phyloP scores from a whole-genome alignment of 192 early-diverging fungal genomes.

The Backusella macrospora region DNA sequence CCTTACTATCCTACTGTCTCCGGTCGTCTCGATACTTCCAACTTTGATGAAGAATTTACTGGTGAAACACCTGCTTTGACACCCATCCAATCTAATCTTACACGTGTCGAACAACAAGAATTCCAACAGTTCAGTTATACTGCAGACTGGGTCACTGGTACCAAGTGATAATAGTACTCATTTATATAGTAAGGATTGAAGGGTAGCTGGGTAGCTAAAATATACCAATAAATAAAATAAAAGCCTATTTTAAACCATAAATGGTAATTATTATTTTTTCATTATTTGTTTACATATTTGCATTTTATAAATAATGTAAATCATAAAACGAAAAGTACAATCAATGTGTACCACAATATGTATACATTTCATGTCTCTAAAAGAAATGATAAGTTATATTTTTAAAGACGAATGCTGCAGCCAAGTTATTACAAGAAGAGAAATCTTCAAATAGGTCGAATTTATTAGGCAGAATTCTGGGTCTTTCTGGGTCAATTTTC shows the following conservation, averaged over 20 bases:
- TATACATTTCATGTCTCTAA: too few species aligned
- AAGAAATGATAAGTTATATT: too few species aligned
- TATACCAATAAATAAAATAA: background rate
- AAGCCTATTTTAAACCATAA: background rate
- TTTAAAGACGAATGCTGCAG: too few species aligned
- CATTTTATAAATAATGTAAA: too few species aligned
- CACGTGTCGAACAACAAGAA: conserved; percentile 85
- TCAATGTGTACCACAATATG: too few species aligned
- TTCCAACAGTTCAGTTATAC: conserved; percentile 94
- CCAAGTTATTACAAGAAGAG: too few species aligned
- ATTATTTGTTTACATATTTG: background rate
- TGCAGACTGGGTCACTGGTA: conserved; percentile 70
- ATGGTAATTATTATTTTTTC: background rate
- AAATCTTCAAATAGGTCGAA: too few species aligned
- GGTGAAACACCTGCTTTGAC: conserved; percentile 88
- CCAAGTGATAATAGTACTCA: background rate
- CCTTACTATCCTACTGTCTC: conserved; percentile 85
- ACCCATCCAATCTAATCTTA: conserved; percentile 85
- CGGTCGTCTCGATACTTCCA: conserved; percentile 83
- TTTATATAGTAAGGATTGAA: too few species aligned
- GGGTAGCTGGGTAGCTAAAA: too few species aligned
- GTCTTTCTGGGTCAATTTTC: too few species aligned
- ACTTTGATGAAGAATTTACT: conserved; percentile 99
- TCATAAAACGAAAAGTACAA: too few species aligned
- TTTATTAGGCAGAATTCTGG: too few species aligned